These are phyloP conservation scores for Butyriboletus loyo DNA, from an alignment of 768 basidiomycete genomes.

Conservation along the genomic window DNA sequence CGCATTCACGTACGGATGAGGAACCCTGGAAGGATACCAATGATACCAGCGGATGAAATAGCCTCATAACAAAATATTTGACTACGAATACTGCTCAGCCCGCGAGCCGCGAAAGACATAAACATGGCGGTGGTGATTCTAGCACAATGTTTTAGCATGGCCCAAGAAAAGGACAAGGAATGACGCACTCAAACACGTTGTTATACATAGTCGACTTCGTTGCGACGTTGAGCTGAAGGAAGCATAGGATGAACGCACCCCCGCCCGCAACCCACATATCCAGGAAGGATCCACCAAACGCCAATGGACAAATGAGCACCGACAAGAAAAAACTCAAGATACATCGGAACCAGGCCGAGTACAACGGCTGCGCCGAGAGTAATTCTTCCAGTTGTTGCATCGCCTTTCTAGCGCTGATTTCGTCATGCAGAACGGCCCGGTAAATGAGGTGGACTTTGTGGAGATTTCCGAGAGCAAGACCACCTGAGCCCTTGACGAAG, in stretches of 20 bases:
- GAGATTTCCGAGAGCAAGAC: constrained; percentile 79
- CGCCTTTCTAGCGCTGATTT: constrained; percentile 79
- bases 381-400: constrained; percentile 59
- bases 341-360: constrained; percentile 60
- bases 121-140: constrained; percentile 82
- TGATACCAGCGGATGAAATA: constrained; percentile 83
- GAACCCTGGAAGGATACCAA: constrained; percentile 88
- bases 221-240: constrained; percentile 72
- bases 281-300: constrained; percentile 79
- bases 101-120: constrained; percentile 79
- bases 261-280: constrained; percentile 83
- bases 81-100: constrained; percentile 71
- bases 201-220: constrained; percentile 78
- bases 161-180: not conserved
- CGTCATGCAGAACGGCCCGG: constrained; percentile 86
- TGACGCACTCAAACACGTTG: constrained; percentile 81
- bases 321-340: constrained; percentile 68
- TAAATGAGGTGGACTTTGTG: constrained; percentile 85
- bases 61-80: constrained; percentile 89
- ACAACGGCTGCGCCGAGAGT: constrained; percentile 62
- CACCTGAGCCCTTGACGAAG: constrained; percentile 76
- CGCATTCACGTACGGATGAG: constrained; percentile 56
- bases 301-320: constrained; percentile 76
- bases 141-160: constrained; percentile 10
- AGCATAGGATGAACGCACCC: constrained; percentile 63